These are phyloP conservation scores for Fusarium anguioides DNA, from an alignment of 2,329 filamentous ascomycete genomes.

Conservation along the genomic window DNA sequence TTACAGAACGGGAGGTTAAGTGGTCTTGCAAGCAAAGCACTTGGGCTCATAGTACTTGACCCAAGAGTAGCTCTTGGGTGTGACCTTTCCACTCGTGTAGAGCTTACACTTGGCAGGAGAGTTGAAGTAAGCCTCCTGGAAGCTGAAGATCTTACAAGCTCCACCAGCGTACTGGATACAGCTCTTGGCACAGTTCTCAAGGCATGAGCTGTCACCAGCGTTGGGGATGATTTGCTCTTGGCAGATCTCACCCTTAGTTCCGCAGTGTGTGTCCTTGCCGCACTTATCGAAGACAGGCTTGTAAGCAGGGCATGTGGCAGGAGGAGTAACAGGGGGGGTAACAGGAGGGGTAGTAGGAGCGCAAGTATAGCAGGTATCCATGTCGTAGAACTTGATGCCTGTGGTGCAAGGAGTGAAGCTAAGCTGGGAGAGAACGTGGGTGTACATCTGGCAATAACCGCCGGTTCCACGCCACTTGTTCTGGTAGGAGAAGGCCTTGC, in stretches of 20 bases:
- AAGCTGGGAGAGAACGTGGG: background rate
- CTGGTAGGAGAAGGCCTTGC: slow-evolving; percentile 23
- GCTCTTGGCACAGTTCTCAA: slow-evolving; percentile 37
- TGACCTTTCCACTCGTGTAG: slow-evolving; percentile 23
- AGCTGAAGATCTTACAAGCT: slow-evolving; percentile 29
- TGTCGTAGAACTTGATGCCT: slow-evolving; percentile 30
- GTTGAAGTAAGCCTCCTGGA: background rate
- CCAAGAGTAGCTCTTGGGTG: background rate
- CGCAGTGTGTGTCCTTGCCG: slow-evolving; percentile 15
- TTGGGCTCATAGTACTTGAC: slow-evolving; percentile 31
- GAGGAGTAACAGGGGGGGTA: background rate
- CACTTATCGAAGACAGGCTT: slow-evolving; percentile 22
- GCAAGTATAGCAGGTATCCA: slow-evolving; percentile 21
- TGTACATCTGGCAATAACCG: slow-evolving; percentile 21
- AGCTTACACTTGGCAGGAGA: slow-evolving; percentile 27
- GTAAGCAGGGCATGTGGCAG: slow-evolving; percentile 25
- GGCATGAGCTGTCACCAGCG: slow-evolving; percentile 14
- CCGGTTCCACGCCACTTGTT: background rate
- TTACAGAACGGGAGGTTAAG: background rate
- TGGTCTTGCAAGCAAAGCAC: slow-evolving; percentile 25
- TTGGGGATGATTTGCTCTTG: slow-evolving; percentile 9
- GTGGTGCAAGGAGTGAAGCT: slow-evolving; percentile 12
- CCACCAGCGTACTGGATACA: slow-evolving; percentile 16
- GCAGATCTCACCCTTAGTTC: slow-evolving; percentile 14
- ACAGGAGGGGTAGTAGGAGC: background rate